phyloP scores from a whole-genome alignment of 192 early-diverging fungal species.

The Coemansia sp. region DNA sequence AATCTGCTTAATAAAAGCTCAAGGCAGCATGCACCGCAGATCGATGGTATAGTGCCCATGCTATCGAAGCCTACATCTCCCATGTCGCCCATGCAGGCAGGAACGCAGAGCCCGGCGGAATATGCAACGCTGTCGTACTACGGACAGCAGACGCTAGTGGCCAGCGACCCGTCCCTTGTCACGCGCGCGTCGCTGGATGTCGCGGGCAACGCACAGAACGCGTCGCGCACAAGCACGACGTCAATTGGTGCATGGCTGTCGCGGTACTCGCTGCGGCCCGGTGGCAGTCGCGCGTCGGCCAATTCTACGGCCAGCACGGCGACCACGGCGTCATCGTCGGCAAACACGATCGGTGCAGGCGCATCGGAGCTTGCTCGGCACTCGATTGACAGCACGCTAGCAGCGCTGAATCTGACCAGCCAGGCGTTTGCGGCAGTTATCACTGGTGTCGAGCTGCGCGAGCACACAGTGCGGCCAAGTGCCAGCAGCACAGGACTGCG shows the following conservation, averaged over 20 bases:
- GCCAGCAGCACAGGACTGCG: constrained; percentile 22
- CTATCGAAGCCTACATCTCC: constrained; percentile 27
- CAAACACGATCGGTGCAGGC: constrained; percentile 23
- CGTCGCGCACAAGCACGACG: constrained; percentile 6
- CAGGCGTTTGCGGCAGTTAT: constrained; percentile 50
- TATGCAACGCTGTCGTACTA: constrained; percentile 16
- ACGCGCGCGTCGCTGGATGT: constrained; percentile 41
- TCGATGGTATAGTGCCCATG: constrained; percentile 52
- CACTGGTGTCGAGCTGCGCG: constrained; percentile 45
- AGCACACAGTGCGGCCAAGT: constrained; percentile 14
- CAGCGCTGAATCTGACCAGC: constrained; percentile 29
- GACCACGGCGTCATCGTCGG: constrained; percentile 26
- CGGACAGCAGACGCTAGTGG: constrained; percentile 43
- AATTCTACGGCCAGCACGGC: constrained; percentile 38
- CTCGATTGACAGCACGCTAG: constrained; percentile 49
- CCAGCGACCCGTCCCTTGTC: constrained; percentile 29
- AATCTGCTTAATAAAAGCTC: constrained; percentile 42
- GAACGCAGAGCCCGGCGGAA: constrained; percentile 25
- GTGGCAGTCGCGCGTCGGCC: constrained; percentile 35
- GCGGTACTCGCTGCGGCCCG: constrained; percentile 38
- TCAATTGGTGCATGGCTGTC: constrained; percentile 48
- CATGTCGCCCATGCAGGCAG: constrained; percentile 28
- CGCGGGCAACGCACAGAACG: constrained; percentile 1
- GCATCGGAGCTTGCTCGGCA: constrained; percentile 38
- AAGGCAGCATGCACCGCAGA: constrained; percentile 48